These are phyloP conservation scores for Penicillium sp. DNA, from an alignment of 2,329 filamentous ascomycete genomes.

Conservation along the genomic window DNA sequence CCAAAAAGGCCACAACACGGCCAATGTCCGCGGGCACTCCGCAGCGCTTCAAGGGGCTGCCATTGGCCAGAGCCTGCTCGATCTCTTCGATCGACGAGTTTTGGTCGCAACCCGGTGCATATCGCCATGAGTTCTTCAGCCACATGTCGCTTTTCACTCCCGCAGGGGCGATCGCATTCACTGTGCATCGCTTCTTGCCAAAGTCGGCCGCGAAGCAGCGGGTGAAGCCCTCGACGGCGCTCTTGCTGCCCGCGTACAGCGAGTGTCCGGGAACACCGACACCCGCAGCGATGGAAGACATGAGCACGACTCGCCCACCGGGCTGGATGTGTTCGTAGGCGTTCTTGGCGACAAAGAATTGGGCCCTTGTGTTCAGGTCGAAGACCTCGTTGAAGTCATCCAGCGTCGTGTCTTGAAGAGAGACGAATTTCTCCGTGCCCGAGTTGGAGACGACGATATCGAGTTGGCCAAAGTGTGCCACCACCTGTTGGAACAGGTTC, in stretches of 20 bases:
- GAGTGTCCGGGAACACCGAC: slow-evolving; percentile 68
- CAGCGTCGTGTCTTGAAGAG: slow-evolving; percentile 22
- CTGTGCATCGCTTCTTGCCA: slow-evolving; percentile 52
- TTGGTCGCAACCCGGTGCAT: slow-evolving; percentile 52
- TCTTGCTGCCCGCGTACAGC: slow-evolving; percentile 73
- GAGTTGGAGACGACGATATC: slow-evolving; percentile 52
- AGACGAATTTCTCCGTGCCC: slow-evolving; percentile 43
- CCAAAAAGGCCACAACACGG: slow-evolving; percentile 55
- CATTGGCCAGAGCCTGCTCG: slow-evolving; percentile 54
- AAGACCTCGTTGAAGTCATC: slow-evolving; percentile 53
- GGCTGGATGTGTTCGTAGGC: slow-evolving; percentile 68
- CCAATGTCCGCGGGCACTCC: slow-evolving; percentile 60
- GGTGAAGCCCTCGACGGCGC: slow-evolving; percentile 73
- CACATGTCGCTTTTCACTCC: slow-evolving; percentile 62
- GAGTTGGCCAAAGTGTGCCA: slow-evolving; percentile 52
- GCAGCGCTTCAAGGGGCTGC: slow-evolving; percentile 60
- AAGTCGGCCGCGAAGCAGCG: slow-evolving; percentile 71
- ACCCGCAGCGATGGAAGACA: slow-evolving; percentile 67
- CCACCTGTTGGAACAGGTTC: slow-evolving; percentile 61
- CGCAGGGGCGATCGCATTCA: slow-evolving; percentile 27
- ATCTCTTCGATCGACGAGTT: slow-evolving; percentile 50
- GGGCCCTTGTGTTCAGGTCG: slow-evolving; percentile 60
- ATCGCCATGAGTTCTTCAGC: slow-evolving; percentile 66
- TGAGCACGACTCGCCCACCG: slow-evolving; percentile 71
- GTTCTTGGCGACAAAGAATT: slow-evolving; percentile 63